Base-by-base conservation (phyloP, 2,329 filamentous ascomycete genomes). In the Shiraia sp. region DNA sequence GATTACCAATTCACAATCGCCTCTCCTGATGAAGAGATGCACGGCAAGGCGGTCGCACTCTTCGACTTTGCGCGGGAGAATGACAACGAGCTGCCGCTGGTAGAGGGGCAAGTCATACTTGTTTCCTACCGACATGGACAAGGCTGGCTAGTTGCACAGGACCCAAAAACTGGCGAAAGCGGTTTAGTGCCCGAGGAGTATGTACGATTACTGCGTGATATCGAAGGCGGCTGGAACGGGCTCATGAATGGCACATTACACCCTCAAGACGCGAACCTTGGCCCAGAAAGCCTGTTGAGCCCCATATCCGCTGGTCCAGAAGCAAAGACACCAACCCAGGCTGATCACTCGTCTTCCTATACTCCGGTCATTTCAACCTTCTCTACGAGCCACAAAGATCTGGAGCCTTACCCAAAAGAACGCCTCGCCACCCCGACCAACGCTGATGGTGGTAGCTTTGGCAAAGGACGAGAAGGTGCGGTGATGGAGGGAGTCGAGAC, bases 181-280 rank as follows among this genome's bases (percentile, higher is more conserved):
- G 93, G 93, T 1, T 78, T 99, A 25, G 93, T 99, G 2, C 93
- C 93, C 0, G 93, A 99, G 70, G 91, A 95, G 69, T 99, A 97
- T 65, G 93, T 99, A 29, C 85, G 93, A 12, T 76, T 99, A 32
- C 78, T 99, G 46, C 84, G 90, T 33, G 90, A 97, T 61, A 96
- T 97, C 40, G 90, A 96, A 68, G 91, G 91, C 14, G 92, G 90
- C 24, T 83, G 91, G 75, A 68, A 66, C 32, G 68, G 69, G 8
- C 52, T 72, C 17, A 69, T 70, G 65, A 67, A 69, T 30, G 65
- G 65, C 31, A 51, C 52, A 2, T 42, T 60, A 8, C 51, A 54
- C 16, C 47, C 53, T 6, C 54, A 59, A 9, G 57, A 61, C 45
- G 41, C 51, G 24, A 46, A 53, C 32, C 40, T 48, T 15, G 53